phyloP scores from a whole-genome alignment of 495 filamentous ascomycete species.

The Penicillium flavigenum region DNA sequence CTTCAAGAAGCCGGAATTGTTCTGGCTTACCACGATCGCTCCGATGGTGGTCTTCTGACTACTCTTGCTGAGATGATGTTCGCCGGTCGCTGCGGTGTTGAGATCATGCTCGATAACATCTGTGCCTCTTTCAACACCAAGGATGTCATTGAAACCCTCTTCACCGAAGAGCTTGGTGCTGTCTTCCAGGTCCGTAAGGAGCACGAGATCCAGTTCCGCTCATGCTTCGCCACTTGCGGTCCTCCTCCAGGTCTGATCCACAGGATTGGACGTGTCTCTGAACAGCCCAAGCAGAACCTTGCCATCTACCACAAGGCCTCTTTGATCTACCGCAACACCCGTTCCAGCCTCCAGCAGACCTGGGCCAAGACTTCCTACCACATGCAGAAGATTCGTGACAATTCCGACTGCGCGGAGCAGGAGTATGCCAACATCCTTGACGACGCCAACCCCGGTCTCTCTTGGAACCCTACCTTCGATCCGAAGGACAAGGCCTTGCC shows the following conservation, averaged over 20 bases:
- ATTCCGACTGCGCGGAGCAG: constrained; percentile 79
- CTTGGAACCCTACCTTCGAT: constrained; percentile 80
- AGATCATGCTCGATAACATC: constrained; percentile 78
- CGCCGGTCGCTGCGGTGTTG: constrained; percentile 85
- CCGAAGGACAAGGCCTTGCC: constrained; percentile 74
- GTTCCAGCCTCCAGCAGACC: constrained; percentile 76
- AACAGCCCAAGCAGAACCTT: constrained; percentile 71
- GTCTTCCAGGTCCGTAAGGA: constrained; percentile 90
- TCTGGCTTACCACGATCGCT: constrained; percentile 91
- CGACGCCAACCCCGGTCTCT: constrained; percentile 75
- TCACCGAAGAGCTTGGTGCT: constrained; percentile 96
- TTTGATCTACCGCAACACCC: constrained; percentile 64
- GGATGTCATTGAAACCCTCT: constrained; percentile 72
- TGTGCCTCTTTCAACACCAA: constrained; percentile 51
- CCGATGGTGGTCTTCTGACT: constrained; percentile 90
- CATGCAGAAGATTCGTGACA: constrained; percentile 90
- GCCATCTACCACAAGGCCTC: constrained; percentile 68
- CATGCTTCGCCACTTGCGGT: constrained; percentile 90
- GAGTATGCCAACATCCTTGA: constrained; percentile 81
- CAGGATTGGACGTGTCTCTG: constrained; percentile 74
- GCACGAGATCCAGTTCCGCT: constrained; percentile 79
- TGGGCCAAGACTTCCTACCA: constrained; percentile 87
- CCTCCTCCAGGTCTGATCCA: constrained; percentile 77
- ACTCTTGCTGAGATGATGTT: constrained; percentile 98
- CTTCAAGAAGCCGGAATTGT: constrained; percentile 85